These are phyloP conservation scores for Neonectria magnoliae DNA, from an alignment of 2,329 filamentous ascomycete species.

Conservation along the genomic window DNA sequence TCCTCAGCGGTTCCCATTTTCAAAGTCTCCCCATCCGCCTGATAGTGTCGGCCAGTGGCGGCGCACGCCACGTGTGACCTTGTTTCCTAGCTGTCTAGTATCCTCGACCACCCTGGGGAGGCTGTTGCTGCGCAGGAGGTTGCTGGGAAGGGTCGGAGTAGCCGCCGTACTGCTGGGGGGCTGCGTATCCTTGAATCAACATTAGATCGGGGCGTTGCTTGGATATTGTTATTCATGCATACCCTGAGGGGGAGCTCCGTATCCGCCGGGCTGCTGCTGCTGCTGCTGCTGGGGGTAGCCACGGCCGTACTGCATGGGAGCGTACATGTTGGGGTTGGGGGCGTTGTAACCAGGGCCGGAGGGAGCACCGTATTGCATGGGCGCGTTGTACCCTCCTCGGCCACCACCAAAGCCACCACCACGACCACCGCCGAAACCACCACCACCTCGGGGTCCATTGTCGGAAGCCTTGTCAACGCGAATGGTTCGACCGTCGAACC, in stretches of 20 bases:
- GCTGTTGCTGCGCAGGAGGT: constrained; percentile 50
- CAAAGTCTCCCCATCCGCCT: constrained; percentile 20
- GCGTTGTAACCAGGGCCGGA: constrained; percentile 51
- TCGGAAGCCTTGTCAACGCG: constrained; percentile 96
- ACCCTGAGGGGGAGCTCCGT: constrained; percentile 55
- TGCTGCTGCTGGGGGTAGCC: constrained; percentile 48
- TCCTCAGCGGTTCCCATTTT: constrained; percentile 25
- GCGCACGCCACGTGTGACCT: constrained; percentile 12
- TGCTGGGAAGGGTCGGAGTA: constrained; percentile 59
- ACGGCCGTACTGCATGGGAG: constrained; percentile 50
- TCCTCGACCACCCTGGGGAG: constrained; percentile 53
- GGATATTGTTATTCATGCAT: constrained; percentile 23
- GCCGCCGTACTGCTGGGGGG: constrained; percentile 52
- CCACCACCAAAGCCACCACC: constrained; percentile 46
- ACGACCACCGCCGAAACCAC: constrained; percentile 51
- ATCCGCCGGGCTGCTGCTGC: constrained; percentile 35
- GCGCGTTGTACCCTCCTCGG: constrained; percentile 55
- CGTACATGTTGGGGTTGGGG: constrained; percentile 50
- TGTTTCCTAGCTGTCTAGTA: constrained; percentile 48
- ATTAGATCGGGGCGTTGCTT: constrained; percentile 11
- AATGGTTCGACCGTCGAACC: constrained; percentile 83
- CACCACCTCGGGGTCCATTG: constrained; percentile 65
- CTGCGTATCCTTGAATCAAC: constrained; percentile 47
- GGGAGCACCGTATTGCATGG: constrained; percentile 49
- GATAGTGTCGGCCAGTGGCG: constrained; percentile 2